Base-by-base conservation (phyloP, 345 rosid genomes). In the Populus alba region DNA sequence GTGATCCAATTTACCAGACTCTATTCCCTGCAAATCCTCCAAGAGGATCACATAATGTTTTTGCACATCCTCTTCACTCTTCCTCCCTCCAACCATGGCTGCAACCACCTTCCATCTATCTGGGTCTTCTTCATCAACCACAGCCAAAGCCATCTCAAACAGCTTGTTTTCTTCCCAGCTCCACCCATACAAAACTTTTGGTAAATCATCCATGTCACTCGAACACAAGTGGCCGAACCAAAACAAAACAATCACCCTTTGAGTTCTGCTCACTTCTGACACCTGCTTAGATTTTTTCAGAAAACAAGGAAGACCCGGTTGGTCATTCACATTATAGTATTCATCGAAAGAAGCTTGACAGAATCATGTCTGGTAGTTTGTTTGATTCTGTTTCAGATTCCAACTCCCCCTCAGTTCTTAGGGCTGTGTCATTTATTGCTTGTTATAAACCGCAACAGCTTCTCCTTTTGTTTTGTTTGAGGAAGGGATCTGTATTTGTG, bases 121-220 rank as follows among this genome's bases (percentile, higher is more conserved):
- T 3, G 95, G 92, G 78, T 88, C 79, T 71, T 73, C 69, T 68
- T 91, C 92, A 78, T 88, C 90, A 18, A 91, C 95, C 77, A 88
- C 82, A 0, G 95, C 92, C 72, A 91, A 79, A 75, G 92, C 92
- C 79, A 89, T 70, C 87, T 91, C 95, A 74, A 91, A 91, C 80
- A 75, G 62, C 88, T 91, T 90, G 91, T 91, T 91, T 83, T 91
- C 95, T 78, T 90, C 92, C 95, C 93, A 91, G 82, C 89, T 89
- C 93, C 93, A 91, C 37, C 88, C 91, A 77, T 84, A 81, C 63
- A 79, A 74, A 71, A 80, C 78, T 68, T 71, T 69, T 2, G 80
- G 80, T 67, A 82, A 71, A 49, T 77, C 83, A 38, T 78, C 91
- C 91, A 89, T 87, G 17, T 70, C 37, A 38, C 23, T 61, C 11